Evolutionary conservation across 805 yeast species (phyloP).

Genomic region (Nakazawaea peltata): DNA sequence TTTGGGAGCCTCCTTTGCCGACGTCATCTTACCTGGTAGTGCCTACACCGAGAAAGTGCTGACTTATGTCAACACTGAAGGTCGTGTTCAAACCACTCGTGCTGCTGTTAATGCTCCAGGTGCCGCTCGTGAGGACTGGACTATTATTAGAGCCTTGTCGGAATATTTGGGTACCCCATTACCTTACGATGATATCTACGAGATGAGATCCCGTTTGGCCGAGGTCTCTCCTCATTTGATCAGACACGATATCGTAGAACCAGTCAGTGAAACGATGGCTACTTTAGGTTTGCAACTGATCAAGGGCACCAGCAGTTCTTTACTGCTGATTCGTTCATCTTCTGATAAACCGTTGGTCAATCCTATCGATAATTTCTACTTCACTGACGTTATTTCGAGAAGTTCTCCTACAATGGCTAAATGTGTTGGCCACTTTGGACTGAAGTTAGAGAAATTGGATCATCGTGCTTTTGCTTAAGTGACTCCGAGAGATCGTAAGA

Average conservation of each 20-base stretch:
- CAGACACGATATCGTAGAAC: slow-evolving; percentile 68
- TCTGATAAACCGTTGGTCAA: slow-evolving; percentile 45
- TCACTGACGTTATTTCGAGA: slow-evolving; percentile 82
- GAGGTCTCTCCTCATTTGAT: slow-evolving; percentile 78
- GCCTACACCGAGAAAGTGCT: slow-evolving; percentile 86
- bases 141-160: slow-evolving; percentile 72
- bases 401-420: slow-evolving; percentile 87
- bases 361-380: slow-evolving; percentile 77
- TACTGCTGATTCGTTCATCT: too few relatives aligned
- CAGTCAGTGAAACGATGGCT: slow-evolving; percentile 49
- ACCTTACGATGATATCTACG: slow-evolving; percentile 68
- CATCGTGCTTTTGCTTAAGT: slow-evolving; percentile 34
- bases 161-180: slow-evolving; percentile 65
- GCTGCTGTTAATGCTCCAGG: slow-evolving; percentile 89
- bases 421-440: slow-evolving; percentile 68
- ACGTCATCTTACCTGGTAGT: slow-evolving; percentile 78
- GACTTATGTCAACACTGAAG: slow-evolving; percentile 85
- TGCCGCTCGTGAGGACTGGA: slow-evolving; percentile 89
- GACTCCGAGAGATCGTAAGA: too few relatives aligned
- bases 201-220: slow-evolving; percentile 60
- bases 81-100: slow-evolving; percentile 76
- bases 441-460: slow-evolving; percentile 49
- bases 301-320: slow-evolving; percentile 29
- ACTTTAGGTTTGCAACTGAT: slow-evolving; percentile 45
- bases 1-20: slow-evolving; percentile 80